Evolutionary conservation across 495 filamentous ascomycete species (phyloP).

Genomic region (Penicillium malachiteum): DNA sequence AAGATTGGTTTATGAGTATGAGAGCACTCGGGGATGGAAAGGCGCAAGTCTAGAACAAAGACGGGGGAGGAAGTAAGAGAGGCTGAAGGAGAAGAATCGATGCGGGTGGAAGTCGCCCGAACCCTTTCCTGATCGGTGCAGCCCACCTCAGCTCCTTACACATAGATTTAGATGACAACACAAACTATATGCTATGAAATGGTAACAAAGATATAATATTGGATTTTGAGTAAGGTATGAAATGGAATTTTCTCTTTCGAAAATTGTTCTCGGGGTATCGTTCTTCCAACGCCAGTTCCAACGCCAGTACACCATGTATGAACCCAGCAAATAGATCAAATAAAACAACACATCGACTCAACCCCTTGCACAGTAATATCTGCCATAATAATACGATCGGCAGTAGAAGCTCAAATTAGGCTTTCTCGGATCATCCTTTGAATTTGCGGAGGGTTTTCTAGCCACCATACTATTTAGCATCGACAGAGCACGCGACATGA

Average conservation of each 20-base stretch:
- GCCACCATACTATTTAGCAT: no score
- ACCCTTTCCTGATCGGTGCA: slow-evolving; percentile 32
- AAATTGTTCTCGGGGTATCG: no score
- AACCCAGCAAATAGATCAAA: no score
- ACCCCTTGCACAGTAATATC: no score
- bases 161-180: background rate
- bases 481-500: background rate
- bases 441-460: slow-evolving; percentile 75
- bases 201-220: no score
- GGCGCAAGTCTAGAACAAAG: slow-evolving; percentile 12
- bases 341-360: no score
- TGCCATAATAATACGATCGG: no score
- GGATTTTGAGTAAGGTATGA: no score
- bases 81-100: slow-evolving; percentile 24
- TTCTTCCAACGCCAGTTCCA: no score
- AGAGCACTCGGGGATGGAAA: slow-evolving; percentile 8
- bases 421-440: slow-evolving; percentile 56
- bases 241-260: no score
- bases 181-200: background rate
- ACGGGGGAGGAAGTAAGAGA: slow-evolving; percentile 11
- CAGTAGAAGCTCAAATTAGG: no score
- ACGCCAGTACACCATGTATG: no score
- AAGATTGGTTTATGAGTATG: background rate
- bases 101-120: slow-evolving; percentile 42
- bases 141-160: slow-evolving; percentile 1